phyloP scores from a whole-genome alignment of 192 early-diverging fungal genomes.

The Oehlia diaphana region DNA sequence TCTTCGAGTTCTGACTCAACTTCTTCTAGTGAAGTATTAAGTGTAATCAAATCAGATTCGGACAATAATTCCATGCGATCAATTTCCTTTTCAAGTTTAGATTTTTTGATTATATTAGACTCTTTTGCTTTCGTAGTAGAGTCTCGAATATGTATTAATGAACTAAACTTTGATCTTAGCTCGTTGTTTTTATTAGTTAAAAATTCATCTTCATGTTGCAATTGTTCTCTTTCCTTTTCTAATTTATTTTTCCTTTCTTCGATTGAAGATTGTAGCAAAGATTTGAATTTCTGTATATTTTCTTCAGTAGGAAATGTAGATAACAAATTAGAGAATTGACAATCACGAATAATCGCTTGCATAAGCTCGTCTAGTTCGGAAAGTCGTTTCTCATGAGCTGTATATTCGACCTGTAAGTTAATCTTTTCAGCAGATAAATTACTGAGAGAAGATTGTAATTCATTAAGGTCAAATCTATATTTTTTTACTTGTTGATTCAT shows the following conservation, averaged over 20 bases:
- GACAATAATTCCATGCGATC: not conserved
- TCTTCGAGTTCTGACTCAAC: not conserved
- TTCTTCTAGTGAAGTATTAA: not conserved
- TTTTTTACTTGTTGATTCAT: conserved; percentile 26
- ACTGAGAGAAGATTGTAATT: not conserved
- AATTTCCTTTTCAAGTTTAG: not conserved
- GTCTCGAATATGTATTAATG: not conserved
- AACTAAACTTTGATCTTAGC: not conserved
- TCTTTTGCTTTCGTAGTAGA: not conserved
- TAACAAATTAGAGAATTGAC: conserved; percentile 45
- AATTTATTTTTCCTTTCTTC: not conserved
- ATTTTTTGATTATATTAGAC: not conserved
- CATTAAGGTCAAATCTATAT: not conserved
- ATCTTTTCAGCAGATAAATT: not conserved
- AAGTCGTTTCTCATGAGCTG: conserved; percentile 38
- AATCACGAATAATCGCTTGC: conserved; percentile 36
- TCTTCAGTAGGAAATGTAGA: conserved; percentile 34
- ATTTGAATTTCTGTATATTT: conserved; percentile 47
- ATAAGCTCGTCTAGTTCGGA: conserved; percentile 48
- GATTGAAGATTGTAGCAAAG: not conserved
- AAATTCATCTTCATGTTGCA: not conserved
- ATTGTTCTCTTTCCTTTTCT: not conserved
- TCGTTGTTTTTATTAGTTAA: not conserved
- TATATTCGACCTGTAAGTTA: not conserved
- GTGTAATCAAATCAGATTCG: not conserved